Conservation (phyloP, 495 filamentous ascomycete species). For the Penicillium lagena region DNA sequence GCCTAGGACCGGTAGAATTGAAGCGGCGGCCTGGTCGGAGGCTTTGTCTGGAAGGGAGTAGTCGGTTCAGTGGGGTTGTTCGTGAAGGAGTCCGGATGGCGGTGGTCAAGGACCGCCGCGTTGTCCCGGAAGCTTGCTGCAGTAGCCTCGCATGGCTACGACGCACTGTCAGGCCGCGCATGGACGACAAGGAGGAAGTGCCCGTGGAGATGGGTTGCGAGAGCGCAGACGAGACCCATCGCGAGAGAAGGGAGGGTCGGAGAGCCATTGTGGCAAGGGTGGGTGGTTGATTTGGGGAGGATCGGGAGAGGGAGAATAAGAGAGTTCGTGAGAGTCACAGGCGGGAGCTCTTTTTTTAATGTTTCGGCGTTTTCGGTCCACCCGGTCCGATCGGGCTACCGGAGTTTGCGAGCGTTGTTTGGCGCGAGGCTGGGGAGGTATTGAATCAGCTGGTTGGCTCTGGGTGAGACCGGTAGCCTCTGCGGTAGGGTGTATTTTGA, state of each 20-base stretch:
- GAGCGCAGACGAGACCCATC: slow-evolving; percentile 16
- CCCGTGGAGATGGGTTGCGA: slow-evolving; percentile 4
- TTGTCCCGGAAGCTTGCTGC: neutral
- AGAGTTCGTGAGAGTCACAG: neutral
- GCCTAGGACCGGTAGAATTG: slow-evolving; percentile 15
- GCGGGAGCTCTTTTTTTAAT: slow-evolving; percentile 3
- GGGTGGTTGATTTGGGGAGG: neutral
- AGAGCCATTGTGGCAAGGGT: slow-evolving; percentile 11
- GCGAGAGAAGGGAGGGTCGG: slow-evolving; percentile 12
- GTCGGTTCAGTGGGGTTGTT: no score
- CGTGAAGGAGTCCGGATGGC: neutral
- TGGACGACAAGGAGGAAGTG: neutral
- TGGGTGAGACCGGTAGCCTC: no score
- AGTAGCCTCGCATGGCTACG: neutral
- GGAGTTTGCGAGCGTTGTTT: neutral
- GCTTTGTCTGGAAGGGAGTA: neutral
- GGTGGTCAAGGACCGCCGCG: slow-evolving; percentile 1
- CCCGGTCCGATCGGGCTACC: slow-evolving; percentile 1
- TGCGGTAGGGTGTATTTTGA: no score
- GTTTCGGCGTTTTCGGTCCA: slow-evolving; percentile 9
- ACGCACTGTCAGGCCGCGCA: neutral
- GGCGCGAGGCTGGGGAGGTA: no score
- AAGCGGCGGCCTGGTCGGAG: slow-evolving; percentile 14
- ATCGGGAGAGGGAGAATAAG: neutral
- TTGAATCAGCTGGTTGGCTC: no score